A percentile compares a stretch with the other conserved stretches of the same genome.
phyloP scores from a whole-genome alignment of 108 stramenopile species.

The Pseudonitzschia delicatissima region DNA sequence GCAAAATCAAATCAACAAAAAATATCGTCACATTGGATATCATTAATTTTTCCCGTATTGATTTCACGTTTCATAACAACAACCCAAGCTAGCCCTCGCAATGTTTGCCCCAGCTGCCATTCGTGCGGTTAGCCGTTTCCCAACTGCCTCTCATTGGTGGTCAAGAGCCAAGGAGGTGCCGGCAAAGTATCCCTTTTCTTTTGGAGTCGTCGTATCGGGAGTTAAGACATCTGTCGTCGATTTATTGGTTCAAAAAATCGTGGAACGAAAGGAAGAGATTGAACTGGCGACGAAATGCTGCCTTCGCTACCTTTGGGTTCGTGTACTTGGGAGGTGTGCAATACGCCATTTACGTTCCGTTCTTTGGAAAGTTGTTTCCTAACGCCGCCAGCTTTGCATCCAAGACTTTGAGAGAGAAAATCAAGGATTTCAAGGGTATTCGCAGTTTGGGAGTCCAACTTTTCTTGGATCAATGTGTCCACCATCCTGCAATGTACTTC shows the following conservation, averaged over 20 bases:
- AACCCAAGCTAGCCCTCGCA: too few species aligned
- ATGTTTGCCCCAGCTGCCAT: too few species aligned
- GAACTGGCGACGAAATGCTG: constrained; percentile 90
- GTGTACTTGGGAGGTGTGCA: constrained; percentile 87
- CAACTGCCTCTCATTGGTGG: constrained; percentile 26
- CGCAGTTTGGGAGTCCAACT: constrained; percentile 30
- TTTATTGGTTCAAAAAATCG: constrained; percentile 79
- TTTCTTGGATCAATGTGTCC: constrained; percentile 55
- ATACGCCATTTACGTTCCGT: constrained; percentile 71
- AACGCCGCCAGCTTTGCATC: constrained; percentile 68
- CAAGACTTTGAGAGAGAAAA: constrained; percentile 65
- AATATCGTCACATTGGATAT: too few species aligned
- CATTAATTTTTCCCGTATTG: too few species aligned
- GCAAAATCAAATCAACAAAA: too few species aligned
- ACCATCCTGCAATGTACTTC: constrained; percentile 91
- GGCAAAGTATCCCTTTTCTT: constrained; percentile 71
- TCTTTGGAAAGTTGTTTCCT: constrained; percentile 81
- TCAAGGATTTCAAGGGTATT: constrained; percentile 64
- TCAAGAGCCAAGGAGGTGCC: constrained; percentile 42
- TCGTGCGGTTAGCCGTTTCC: too few species aligned
- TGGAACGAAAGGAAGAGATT: constrained; percentile 67
- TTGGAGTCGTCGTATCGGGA: constrained; percentile 77
- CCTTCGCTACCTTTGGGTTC: constrained; percentile 87
- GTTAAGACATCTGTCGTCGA: constrained; percentile 82
- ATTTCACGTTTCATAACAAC: too few species aligned